Evolutionary conservation across 2,329 filamentous ascomycete genomes (phyloP).

Genomic region (Stagonosporopsis cucurbitacearum): DNA sequence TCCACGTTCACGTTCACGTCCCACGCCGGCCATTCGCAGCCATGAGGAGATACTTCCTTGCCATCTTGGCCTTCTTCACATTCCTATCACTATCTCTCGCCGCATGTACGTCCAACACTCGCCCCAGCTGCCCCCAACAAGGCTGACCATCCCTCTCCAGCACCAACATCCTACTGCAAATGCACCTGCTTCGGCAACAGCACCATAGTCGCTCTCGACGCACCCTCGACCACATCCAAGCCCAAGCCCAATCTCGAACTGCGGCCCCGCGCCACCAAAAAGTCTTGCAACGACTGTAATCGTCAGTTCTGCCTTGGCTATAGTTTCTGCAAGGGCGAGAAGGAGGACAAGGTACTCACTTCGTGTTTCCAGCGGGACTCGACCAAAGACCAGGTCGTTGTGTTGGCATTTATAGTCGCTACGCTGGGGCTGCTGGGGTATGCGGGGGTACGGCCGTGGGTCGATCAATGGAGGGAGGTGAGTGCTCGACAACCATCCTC

Average conservation of each 20-base stretch:
- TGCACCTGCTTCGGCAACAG: constrained; percentile 72
- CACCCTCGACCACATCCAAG: constrained; percentile 42
- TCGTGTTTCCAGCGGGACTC: constrained; percentile 73
- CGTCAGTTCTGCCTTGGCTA: constrained; percentile 71
- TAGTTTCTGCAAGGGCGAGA: constrained; percentile 65
- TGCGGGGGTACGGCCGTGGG: constrained; percentile 66
- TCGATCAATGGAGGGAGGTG: constrained; percentile 63
- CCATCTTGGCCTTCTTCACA: constrained; percentile 38
- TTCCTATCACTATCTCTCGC: constrained; percentile 52
- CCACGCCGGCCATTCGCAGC: no score
- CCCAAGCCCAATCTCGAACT: constrained; percentile 35
- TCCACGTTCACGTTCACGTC: no score
- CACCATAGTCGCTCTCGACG: constrained; percentile 70
- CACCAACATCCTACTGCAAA: constrained; percentile 72
- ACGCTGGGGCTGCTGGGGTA: constrained; percentile 67
- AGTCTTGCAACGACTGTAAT: constrained; percentile 70
- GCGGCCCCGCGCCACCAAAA: constrained; percentile 46
- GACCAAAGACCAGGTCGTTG: constrained; percentile 70
- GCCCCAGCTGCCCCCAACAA: no score
- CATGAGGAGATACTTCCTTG: constrained; percentile 26
- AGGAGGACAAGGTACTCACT: constrained; percentile 69
- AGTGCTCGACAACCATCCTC: not conserved
- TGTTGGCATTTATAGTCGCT: constrained; percentile 70
- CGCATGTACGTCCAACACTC: constrained; percentile 54
- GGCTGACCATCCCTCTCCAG: no score